Base-by-base conservation (phyloP, 2,329 filamentous ascomycete species). In the Phialophora tarda region DNA sequence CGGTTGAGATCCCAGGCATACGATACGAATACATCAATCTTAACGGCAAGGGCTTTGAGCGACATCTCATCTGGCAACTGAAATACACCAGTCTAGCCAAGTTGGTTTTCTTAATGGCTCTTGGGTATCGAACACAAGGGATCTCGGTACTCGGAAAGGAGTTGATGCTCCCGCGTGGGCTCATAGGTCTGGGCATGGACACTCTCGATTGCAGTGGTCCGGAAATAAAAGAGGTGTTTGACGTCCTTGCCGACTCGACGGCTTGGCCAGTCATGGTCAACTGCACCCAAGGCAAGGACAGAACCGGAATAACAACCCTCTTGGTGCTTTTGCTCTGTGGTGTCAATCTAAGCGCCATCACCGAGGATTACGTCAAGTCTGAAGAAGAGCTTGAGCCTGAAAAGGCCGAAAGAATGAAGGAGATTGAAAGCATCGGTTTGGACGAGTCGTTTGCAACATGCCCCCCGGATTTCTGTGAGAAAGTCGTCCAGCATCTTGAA, bases 231-330 rank as follows among this genome's bases (percentile, higher is more conserved):
- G 78, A 85, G 26, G 88, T 92, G 0, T 92, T 97, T 69, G 83
- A 88, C 41, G 77, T 86, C 0, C 87, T 97, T 64, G 78, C 82
- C 10, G 75, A 82, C 0, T 75, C 80, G 2, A 71, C 76, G 0
- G 82, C 82, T 17, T 87, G 88, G 69, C 92, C 92, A 0, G 77
- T 88, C 0, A 75, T 96, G 7, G 80, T 95, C 2, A 92, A 96
- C 77, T 97, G 93, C 77, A 95, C 92, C 0, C 92, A 96, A 74
- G 93, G 93, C 65, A 97, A 96, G 76, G 93, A 96, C 74, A 86
- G 93, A 1, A 93, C 88, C 1, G 93, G 93, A 0, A 80, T 96
- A 12, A 82, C 91, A 11, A 82, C 92, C 4, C 81, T 90, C 48
- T 80, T 96, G 3, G 77, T 90, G 0, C 79, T 96, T 23, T 82